These are phyloP conservation scores for Isabelozyma rhagii DNA, from an alignment of 805 yeast genomes.

Conservation along the genomic window DNA sequence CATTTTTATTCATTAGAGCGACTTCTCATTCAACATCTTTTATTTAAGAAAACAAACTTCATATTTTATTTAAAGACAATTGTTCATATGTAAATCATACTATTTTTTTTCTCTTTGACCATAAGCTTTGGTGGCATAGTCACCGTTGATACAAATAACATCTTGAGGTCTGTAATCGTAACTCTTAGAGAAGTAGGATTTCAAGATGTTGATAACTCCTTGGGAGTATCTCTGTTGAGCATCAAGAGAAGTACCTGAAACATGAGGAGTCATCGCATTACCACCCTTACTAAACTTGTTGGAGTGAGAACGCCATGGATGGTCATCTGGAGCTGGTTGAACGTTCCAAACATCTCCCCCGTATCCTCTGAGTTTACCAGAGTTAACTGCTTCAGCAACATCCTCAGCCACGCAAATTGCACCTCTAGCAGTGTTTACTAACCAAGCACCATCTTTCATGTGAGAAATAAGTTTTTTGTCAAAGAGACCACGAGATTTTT, in stretches of 20 bases:
- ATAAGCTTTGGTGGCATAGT: conserved; percentile 70
- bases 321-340: conserved; percentile 78
- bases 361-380: conserved; percentile 72
- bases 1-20: no score
- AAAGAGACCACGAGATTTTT: conserved; percentile 62
- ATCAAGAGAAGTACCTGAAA: conserved; percentile 75
- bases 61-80: neutral
- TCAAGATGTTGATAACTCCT: conserved; percentile 66
- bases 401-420: conserved; percentile 73
- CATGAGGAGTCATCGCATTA: conserved; percentile 83
- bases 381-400: conserved; percentile 67
- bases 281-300: conserved; percentile 64
- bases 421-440: conserved; percentile 80
- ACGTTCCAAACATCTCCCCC: conserved; percentile 87
- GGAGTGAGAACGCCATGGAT: conserved; percentile 72
- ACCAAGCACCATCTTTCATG: conserved; percentile 70
- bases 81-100: neutral
- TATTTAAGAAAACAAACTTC: neutral
- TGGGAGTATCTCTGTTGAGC: conserved; percentile 73
- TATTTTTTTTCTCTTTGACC: conserved; percentile 40
- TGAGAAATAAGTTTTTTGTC: conserved; percentile 63
- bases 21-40: neutral
- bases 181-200: conserved; percentile 59
- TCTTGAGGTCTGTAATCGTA: conserved; percentile 74
- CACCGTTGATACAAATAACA: conserved; percentile 66